phyloP scores from a whole-genome alignment of 495 filamentous ascomycete genomes.

The Trichoderma reesei region DNA sequence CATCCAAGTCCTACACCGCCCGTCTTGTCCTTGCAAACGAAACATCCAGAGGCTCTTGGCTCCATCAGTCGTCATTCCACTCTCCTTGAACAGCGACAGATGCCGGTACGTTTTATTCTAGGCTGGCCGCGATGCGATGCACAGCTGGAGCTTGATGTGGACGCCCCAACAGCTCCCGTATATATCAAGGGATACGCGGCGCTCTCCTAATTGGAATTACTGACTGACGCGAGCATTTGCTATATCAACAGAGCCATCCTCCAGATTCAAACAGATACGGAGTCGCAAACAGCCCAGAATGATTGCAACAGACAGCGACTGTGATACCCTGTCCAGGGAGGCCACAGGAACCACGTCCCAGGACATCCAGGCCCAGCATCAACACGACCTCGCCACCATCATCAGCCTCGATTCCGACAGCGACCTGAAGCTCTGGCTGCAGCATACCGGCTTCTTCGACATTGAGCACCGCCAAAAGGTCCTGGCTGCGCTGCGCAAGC shows the following conservation, averaged over 20 bases:
- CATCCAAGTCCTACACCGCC: no score
- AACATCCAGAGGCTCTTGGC: no score
- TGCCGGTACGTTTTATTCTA: no score
- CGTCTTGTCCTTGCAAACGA: no score
- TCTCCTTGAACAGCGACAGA: no score
- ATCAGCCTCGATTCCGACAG: background rate
- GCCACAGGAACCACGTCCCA: background rate
- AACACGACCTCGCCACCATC: background rate
- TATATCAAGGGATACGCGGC: no score
- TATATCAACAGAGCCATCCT: background rate
- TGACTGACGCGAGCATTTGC: no score
- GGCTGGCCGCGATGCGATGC: no score
- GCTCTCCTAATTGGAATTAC: no score
- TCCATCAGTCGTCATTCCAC: no score
- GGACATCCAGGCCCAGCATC: background rate
- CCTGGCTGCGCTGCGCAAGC: background rate
- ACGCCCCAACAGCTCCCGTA: no score
- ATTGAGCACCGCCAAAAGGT: background rate
- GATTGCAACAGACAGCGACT: slow-evolving; percentile 21
- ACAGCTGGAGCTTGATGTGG: no score
- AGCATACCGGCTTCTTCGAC: background rate
- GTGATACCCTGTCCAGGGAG: background rate
- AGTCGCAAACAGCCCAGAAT: background rate
- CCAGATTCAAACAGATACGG: background rate
- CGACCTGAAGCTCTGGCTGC: background rate